Base-by-base conservation (phyloP, 495 filamentous ascomycete genomes). In the Jackrogersella minutella region DNA sequence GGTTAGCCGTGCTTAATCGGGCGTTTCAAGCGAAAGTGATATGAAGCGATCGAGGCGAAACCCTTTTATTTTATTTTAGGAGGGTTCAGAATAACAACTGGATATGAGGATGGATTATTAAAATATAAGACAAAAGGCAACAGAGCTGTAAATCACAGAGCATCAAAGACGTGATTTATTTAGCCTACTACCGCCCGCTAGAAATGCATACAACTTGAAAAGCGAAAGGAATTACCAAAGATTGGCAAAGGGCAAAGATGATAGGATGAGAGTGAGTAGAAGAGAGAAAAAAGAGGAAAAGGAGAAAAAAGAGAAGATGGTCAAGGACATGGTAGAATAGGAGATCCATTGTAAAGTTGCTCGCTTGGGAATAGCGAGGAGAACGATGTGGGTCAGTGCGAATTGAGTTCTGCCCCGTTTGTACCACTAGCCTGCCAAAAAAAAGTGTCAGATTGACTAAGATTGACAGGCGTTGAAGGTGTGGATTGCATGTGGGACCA, bases 81-180 rank as follows among this genome's bases (percentile, higher is more conserved):
- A 71, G 65, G 64, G n/a, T 40, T 72, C 59, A 51, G 57, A 64
- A 64, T 70, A 71, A 56, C 69, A 69, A 64, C 33, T 30, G 64
- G 53, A 57, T n/a, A n/a, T n/a, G n/a, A n/a, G n/a, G n/a, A n/a
- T n/a, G n/a, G 40, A 58, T 50, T 5, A 58, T 44, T 44, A 52
- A 50, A 65, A 61, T 51, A 22, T 40, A 66, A 65, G 63, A 44
- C 37, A 36, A 69, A 65, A 30, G n/a, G 22, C 22, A 62, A 40
- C 40, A 49, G 36, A 36, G 31, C 17, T 40, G 14, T 28, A 26
- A 43, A 47, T 47, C 46, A 50, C 24, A 33, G 26, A 52, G 52
- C 40, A 53, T 34, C 54, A 64, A 64, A 64, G 55, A 58, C 24
- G 41, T 46, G 41, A 46, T 41, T 41, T 40, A 61, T n/a, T n/a